phyloP scores from a whole-genome alignment of 2,329 filamentous ascomycete species.

The Aspergillus oerlinghausenensis region DNA sequence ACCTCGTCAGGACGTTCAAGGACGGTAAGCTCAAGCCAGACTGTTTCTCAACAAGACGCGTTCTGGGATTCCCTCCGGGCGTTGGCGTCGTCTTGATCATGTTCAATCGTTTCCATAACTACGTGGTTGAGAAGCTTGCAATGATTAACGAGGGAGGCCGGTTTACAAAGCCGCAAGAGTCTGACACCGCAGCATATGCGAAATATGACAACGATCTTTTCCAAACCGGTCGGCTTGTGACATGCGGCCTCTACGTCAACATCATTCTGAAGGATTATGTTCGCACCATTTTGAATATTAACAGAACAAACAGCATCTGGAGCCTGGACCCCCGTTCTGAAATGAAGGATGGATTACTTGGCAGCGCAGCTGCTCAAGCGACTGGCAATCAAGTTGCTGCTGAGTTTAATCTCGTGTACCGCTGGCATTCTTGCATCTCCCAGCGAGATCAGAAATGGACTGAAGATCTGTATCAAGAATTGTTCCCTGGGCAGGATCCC shows the following conservation, averaged over 20 bases:
- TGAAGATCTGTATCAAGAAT: conserved; percentile 48
- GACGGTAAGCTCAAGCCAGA: conserved; percentile 68
- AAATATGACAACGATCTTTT: conserved; percentile 45
- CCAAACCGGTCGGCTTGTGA: conserved; percentile 53
- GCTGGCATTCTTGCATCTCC: conserved; percentile 61
- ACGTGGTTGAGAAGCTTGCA: conserved; percentile 58
- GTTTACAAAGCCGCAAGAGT: conserved; percentile 54
- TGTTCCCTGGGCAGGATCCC: conserved; percentile 40
- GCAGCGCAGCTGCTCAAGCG: conserved; percentile 49
- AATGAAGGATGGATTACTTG: conserved; percentile 45
- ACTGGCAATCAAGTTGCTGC: conserved; percentile 64
- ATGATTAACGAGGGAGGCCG: conserved; percentile 64
- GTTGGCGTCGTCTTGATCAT: conserved; percentile 65
- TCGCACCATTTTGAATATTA: conserved; percentile 57
- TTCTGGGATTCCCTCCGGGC: conserved; percentile 63
- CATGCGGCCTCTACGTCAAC: conserved; percentile 53
- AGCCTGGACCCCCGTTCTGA: conserved; percentile 61
- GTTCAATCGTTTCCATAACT: conserved; percentile 68
- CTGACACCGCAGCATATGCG: conserved; percentile 31
- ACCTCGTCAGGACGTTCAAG: conserved; percentile 58
- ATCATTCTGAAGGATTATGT: conserved; percentile 57
- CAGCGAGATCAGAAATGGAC: conserved; percentile 60
- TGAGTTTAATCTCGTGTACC: conserved; percentile 65
- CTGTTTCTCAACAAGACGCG: conserved; percentile 61
- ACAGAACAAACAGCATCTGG: conserved; percentile 56